Conservation (phyloP, 306 rosid genomes). For the Cucumis sativus region DNA sequence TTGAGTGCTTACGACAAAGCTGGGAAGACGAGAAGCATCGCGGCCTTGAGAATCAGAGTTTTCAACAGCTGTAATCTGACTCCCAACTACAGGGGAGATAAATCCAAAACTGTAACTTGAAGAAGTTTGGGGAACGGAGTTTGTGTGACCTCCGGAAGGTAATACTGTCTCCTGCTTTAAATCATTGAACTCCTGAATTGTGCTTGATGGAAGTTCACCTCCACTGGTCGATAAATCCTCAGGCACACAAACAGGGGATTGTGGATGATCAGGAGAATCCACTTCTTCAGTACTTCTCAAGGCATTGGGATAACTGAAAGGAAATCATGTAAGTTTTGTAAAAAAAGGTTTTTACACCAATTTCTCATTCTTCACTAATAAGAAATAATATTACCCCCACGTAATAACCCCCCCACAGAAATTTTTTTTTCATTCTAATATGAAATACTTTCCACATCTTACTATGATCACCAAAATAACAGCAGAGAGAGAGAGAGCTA, state of each 20-base stretch:
- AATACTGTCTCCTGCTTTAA: slow-evolving; percentile 56
- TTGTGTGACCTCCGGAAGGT: slow-evolving; percentile 59
- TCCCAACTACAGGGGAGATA: slow-evolving; percentile 62
- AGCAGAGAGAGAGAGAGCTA: not conserved
- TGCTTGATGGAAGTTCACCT: slow-evolving; percentile 58
- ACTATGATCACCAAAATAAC: not conserved
- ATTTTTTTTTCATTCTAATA: not conserved
- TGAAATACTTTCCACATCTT: not conserved
- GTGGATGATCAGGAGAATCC: slow-evolving; percentile 52
- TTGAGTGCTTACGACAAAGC: slow-evolving; percentile 57
- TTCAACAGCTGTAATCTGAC: slow-evolving; percentile 65
- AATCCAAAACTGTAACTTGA: slow-evolving; percentile 61
- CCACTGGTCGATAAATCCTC: slow-evolving; percentile 50
- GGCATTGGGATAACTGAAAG: slow-evolving; percentile 43
- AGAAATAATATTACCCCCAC: not conserved
- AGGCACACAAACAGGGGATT: slow-evolving; percentile 40
- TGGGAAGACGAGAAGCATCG: slow-evolving; percentile 62
- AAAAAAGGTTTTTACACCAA: not conserved
- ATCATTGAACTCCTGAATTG: slow-evolving; percentile 44
- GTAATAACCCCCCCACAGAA: no score
- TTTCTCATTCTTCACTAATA: not conserved
- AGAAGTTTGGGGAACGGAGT: slow-evolving; percentile 46
- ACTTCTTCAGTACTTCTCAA: slow-evolving; percentile 37
- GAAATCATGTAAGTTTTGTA: slow-evolving; percentile 4
- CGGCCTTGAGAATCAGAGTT: slow-evolving; percentile 69